Conservation (phyloP, 257 asterid genomes). For the Solanum clarkiae region DNA sequence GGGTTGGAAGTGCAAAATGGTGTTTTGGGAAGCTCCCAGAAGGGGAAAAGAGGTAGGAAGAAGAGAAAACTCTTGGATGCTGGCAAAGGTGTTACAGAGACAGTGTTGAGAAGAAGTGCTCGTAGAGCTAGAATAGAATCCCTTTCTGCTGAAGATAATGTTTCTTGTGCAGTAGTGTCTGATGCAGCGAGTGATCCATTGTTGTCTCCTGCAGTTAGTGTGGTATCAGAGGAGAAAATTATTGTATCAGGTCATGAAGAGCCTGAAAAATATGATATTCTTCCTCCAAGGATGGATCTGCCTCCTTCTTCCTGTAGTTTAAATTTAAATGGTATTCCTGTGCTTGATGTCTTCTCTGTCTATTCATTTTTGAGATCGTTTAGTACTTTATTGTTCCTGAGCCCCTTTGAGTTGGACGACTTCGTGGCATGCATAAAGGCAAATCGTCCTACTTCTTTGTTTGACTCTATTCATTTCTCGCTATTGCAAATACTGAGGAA, state of each 20-base stretch:
- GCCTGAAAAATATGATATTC: slow-evolving; percentile 10
- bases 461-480: slow-evolving; percentile 76
- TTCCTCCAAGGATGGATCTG: slow-evolving; percentile 57
- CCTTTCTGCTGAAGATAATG: slow-evolving; percentile 27
- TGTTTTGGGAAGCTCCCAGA: slow-evolving; percentile 15
- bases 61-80: slow-evolving; percentile 20
- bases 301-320: slow-evolving; percentile 61
- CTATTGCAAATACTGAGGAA: slow-evolving; percentile 68
- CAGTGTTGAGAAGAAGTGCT: slow-evolving; percentile 81
- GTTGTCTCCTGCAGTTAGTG: slow-evolving; percentile 54
- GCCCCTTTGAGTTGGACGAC: slow-evolving; percentile 82
- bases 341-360: slow-evolving; percentile 58
- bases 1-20: slow-evolving; percentile 19
- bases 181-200: slow-evolving; percentile 21
- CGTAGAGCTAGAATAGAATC: slow-evolving; percentile 51
- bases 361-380: slow-evolving; percentile 93
- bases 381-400: slow-evolving; percentile 63
- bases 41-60: slow-evolving; percentile 52
- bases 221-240: slow-evolving; percentile 40
- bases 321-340: slow-evolving; percentile 50
- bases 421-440: slow-evolving; percentile 61
- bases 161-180: slow-evolving; percentile 14
- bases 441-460: slow-evolving; percentile 48
- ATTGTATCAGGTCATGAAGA: slow-evolving; percentile 11
- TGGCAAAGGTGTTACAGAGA: slow-evolving; percentile 28